Conservation (phyloP, 768 basidiomycete species). For the Daedaleopsis sinensis region DNA sequence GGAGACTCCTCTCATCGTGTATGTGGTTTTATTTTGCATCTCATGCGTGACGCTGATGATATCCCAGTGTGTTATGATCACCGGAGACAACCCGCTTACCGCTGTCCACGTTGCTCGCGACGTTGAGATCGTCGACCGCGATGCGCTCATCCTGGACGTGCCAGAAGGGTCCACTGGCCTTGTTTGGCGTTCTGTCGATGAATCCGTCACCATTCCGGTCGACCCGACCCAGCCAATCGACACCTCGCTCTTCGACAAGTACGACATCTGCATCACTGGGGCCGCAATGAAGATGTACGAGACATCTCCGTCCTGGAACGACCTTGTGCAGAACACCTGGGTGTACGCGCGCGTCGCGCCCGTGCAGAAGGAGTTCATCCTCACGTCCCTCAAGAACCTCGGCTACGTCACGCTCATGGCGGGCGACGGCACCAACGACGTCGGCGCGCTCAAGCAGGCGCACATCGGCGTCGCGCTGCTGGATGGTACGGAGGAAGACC, state of each 20-base stretch:
- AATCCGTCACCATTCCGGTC: constrained; percentile 85
- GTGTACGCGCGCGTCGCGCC: constrained; percentile 99
- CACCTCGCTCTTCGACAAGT: constrained; percentile 72
- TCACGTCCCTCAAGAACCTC: constrained; percentile 85
- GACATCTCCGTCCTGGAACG: constrained; percentile 66
- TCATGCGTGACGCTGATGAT: constrained; percentile 6
- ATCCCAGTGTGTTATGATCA: constrained; percentile 95
- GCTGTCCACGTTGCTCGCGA: constrained; percentile 95
- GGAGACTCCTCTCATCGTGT: constrained; percentile 96
- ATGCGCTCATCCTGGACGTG: constrained; percentile 86
- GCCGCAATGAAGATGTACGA: constrained; percentile 90
- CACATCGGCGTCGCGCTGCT: constrained; percentile 94
- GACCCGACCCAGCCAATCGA: constrained; percentile 82
- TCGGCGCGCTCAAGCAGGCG: constrained; percentile 97
- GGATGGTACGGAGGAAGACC: constrained; percentile 89
- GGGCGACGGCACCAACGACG: constrained; percentile 98
- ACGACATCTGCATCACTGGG: constrained; percentile 97
- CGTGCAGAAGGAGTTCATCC: constrained; percentile 92
- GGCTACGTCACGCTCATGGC: constrained; percentile 97
- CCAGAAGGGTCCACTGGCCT: constrained; percentile 79
- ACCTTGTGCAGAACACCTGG: constrained; percentile 93
- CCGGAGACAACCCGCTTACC: constrained; percentile 97
- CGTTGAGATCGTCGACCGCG: constrained; percentile 96
- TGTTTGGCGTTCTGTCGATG: constrained; percentile 93
- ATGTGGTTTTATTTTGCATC: constrained; percentile 35